Evolutionary conservation across 192 early-diverging fungal species (phyloP).

Genomic region (Backusella luteola): DNA sequence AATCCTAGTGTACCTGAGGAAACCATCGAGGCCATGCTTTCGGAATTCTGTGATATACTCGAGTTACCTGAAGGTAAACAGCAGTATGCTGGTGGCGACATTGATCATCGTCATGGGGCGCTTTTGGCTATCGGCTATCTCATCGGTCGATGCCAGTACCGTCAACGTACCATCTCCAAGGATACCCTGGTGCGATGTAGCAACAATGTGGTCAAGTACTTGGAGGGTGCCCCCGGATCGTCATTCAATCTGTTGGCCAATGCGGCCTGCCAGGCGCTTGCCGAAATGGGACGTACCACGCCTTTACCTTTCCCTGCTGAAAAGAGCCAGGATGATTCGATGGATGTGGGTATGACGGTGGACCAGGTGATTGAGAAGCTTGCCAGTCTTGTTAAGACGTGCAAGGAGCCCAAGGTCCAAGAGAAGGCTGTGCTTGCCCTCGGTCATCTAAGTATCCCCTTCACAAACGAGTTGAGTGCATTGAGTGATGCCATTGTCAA

Average conservation of each 20-base stretch:
- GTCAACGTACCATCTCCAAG: constrained; percentile 43
- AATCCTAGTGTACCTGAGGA: constrained; percentile 26
- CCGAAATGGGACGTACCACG: constrained; percentile 69
- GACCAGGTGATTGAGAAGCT: constrained; percentile 30
- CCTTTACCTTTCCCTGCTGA: constrained; percentile 35
- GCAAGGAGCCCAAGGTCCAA: constrained; percentile 77
- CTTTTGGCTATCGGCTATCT: constrained; percentile 70
- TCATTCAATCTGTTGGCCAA: constrained; percentile 49
- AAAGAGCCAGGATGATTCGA: constrained; percentile 5
- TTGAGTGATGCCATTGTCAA: constrained; percentile 37
- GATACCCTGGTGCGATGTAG: constrained; percentile 41
- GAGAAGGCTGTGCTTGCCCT: constrained; percentile 70
- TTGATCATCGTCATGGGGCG: constrained; percentile 66
- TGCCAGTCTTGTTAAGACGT: constrained; percentile 45
- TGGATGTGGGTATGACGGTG: constrained; percentile 23
- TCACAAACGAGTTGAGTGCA: background rate
- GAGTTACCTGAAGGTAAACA: constrained; percentile 23
- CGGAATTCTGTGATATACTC: constrained; percentile 19
- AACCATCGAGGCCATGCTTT: constrained; percentile 15
- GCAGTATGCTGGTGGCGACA: constrained; percentile 12
- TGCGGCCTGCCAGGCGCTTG: constrained; percentile 67
- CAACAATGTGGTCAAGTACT: constrained; percentile 41
- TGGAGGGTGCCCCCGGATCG: constrained; percentile 39
- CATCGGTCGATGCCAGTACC: constrained; percentile 58
- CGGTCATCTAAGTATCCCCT: constrained; percentile 63